Percentiles rank a stretch among this genome's conserved stretches.
Conservation (phyloP, 139 green algal species). For the Zygnema cylindricum region DNA sequence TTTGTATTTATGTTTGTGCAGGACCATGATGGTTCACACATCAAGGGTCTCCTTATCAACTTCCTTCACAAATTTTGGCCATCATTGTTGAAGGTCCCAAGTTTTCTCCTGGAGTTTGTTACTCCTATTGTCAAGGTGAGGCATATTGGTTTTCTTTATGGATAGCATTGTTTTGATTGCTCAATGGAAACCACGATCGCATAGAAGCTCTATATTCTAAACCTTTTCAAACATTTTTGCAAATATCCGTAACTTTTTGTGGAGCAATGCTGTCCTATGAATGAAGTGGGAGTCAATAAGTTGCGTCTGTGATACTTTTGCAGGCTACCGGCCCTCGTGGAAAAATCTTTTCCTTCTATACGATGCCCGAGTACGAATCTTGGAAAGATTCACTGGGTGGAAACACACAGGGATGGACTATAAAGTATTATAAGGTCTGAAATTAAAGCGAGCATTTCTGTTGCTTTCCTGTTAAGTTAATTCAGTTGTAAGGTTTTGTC, state of each 20-base stretch:
- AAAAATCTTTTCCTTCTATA: conserved; percentile 91
- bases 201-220: neutral
- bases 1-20: conserved; percentile 32
- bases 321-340: conserved; percentile 22
- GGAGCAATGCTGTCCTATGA: neutral
- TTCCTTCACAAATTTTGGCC: conserved; percentile 98
- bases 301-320: neutral
- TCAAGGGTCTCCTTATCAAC: conserved; percentile 99
- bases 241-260: neutral
- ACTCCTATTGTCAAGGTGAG: conserved; percentile 96
- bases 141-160: neutral
- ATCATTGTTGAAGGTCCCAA: conserved; percentile 88
- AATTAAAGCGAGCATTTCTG: too few relatives aligned
- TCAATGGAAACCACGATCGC: neutral
- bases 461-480: neutral
- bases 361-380: conserved; percentile 96
- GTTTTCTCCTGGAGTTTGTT: conserved; percentile 98
- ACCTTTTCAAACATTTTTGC: neutral
- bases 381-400: conserved; percentile 83
- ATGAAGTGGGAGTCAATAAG: neutral
- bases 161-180: neutral
- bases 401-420: conserved; percentile 78
- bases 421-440: conserved; percentile 99
- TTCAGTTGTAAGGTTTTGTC: neutral
- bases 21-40: conserved; percentile 98